Conservation (phyloP, 331 rosid genomes). For the Spiraea crenata region DNA sequence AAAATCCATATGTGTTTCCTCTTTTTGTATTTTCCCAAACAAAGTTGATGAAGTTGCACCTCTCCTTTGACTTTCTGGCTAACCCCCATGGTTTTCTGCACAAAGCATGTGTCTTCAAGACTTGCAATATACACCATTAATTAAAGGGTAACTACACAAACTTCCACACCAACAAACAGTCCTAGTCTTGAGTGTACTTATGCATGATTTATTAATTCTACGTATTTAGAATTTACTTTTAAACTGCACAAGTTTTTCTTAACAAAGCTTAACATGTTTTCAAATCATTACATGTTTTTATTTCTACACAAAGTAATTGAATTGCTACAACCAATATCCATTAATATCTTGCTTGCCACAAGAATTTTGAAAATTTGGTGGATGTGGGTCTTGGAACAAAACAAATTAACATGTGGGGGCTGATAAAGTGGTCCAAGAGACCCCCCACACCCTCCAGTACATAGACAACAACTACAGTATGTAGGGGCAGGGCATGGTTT, state of each 20-base stretch:
- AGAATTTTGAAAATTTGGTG: not conserved
- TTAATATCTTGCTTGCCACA: slow-evolving; percentile 1
- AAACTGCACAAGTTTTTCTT: not conserved
- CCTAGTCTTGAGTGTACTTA: not conserved
- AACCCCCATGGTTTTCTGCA: slow-evolving; percentile 4
- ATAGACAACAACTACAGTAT: slow-evolving; percentile 20
- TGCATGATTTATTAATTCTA: not conserved
- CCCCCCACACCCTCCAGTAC: slow-evolving; percentile 11
- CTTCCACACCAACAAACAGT: not conserved
- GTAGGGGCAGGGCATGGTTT: slow-evolving; percentile 13
- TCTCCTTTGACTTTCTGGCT: slow-evolving; percentile 17
- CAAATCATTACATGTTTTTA: slow-evolving; percentile 2
- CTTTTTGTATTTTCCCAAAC: not conserved
- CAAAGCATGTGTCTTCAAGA: not conserved
- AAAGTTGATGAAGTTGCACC: not conserved
- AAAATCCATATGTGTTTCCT: not conserved
- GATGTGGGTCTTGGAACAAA: slow-evolving; percentile 18
- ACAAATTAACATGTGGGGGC: slow-evolving; percentile 8
- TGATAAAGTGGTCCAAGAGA: slow-evolving; percentile 27
- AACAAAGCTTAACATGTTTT: not conserved
- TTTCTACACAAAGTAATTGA: not conserved
- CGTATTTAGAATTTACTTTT: not conserved
- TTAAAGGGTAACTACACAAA: not conserved
- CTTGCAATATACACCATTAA: not conserved
- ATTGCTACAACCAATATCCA: slow-evolving; percentile 12